A percentile compares a stretch with the other conserved stretches of the same genome.
phyloP scores from a whole-genome alignment of 148 eudicot species.

The Spergularia marina region DNA sequence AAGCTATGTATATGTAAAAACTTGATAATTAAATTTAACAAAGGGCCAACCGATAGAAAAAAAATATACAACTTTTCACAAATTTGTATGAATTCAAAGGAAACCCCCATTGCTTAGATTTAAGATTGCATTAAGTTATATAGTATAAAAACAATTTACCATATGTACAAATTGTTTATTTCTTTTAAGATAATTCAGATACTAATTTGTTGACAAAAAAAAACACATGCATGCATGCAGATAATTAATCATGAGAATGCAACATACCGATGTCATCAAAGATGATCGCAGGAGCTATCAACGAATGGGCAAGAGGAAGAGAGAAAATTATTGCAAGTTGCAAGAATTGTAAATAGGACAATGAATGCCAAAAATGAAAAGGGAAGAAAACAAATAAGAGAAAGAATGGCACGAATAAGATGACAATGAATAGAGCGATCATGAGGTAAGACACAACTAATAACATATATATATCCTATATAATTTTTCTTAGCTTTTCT shows the following conservation, averaged over 20 bases:
- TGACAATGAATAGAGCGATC: background rate
- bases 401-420: background rate
- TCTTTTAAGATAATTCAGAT: background rate
- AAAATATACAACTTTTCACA: no score
- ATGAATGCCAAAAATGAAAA: conserved; percentile 1
- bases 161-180: no score
- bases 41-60: no score
- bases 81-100: no score
- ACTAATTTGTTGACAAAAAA: background rate
- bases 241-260: background rate
- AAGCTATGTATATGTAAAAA: no score
- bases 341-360: background rate
- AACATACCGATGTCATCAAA: conserved; percentile 23
- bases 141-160: no score
- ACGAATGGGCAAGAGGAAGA: conserved; percentile 16
- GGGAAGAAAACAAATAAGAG: background rate
- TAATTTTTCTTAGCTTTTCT: background rate
- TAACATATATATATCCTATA: background rate
- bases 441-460: background rate
- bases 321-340: background rate
- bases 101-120: no score
- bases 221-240: background rate
- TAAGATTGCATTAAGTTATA: no score
- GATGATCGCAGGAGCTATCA: conserved; percentile 16
- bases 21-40: no score